phyloP scores from a whole-genome alignment of 2,329 filamentous ascomycete species.

The Penicillium glabrum region DNA sequence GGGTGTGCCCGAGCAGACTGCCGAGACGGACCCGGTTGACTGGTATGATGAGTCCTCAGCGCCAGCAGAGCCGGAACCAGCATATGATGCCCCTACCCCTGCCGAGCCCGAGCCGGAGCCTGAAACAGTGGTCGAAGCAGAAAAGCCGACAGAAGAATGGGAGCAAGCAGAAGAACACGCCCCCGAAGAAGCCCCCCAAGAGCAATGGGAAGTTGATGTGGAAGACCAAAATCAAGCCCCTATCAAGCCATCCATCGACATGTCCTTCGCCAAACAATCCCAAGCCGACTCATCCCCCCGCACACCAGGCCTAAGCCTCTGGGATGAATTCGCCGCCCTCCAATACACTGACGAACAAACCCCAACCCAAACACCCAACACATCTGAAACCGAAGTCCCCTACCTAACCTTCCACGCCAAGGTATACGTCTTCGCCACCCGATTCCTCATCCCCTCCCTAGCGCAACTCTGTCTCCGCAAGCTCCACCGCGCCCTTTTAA shows the following conservation, averaged over 20 bases:
- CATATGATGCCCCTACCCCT: not conserved
- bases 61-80: not conserved
- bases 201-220: slow-evolving; percentile 3
- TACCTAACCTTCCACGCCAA: slow-evolving; percentile 47
- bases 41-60: not conserved
- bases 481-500: slow-evolving; percentile 38
- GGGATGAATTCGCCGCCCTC: slow-evolving; percentile 40
- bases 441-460: slow-evolving; percentile 41
- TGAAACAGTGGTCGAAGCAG: not conserved
- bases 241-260: slow-evolving; percentile 31
- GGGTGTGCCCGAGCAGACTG: not conserved
- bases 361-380: not conserved
- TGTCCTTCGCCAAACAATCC: slow-evolving; percentile 38
- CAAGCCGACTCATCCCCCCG: slow-evolving; percentile 31
- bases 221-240: slow-evolving; percentile 1
- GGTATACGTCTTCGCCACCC: slow-evolving; percentile 44
- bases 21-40: not conserved
- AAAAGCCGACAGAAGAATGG: not conserved
- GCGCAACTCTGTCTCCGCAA: slow-evolving; percentile 42
- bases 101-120: not conserved
- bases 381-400: slow-evolving; percentile 25
- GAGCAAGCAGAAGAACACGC: not conserved
- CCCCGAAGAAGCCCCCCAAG: not conserved
- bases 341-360: slow-evolving; percentile 33
- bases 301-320: slow-evolving; percentile 34